These are phyloP conservation scores for Kwoniella mangroviensis DNA, from an alignment of 768 basidiomycete species.

Conservation along the genomic window DNA sequence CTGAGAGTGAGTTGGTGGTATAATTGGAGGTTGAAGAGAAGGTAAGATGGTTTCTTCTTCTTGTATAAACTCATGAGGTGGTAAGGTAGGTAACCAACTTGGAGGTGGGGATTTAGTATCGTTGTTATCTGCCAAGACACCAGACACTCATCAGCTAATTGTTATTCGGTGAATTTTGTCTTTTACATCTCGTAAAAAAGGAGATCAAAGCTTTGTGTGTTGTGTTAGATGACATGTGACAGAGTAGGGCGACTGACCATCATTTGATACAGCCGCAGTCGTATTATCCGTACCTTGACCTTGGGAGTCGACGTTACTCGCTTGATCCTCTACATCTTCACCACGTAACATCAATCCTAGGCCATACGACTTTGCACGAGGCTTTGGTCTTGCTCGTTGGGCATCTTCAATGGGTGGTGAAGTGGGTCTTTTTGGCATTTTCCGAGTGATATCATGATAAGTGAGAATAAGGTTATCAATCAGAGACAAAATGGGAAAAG, in stretches of 20 bases:
- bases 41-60: not conserved
- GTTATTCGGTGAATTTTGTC: not conserved
- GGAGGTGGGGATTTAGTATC: not conserved
- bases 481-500: not conserved
- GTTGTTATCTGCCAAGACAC: not conserved
- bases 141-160: not conserved
- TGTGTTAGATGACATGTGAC: not conserved
- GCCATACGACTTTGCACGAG: not conserved
- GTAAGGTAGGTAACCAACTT: slow-evolving; percentile 11
- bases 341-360: not conserved
- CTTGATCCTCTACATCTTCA: not conserved
- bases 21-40: not conserved
- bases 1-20: not conserved
- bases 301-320: not conserved
- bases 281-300: not conserved
- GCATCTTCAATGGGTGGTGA: not conserved
- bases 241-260: not conserved
- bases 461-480: not conserved
- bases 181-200: not conserved
- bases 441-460: not conserved
- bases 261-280: not conserved
- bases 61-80: not conserved
- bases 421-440: slow-evolving; percentile 10
- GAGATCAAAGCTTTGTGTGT: not conserved
- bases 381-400: not conserved